phyloP scores from a whole-genome alignment of 345 rosid genomes.

The Citrus inodora region DNA sequence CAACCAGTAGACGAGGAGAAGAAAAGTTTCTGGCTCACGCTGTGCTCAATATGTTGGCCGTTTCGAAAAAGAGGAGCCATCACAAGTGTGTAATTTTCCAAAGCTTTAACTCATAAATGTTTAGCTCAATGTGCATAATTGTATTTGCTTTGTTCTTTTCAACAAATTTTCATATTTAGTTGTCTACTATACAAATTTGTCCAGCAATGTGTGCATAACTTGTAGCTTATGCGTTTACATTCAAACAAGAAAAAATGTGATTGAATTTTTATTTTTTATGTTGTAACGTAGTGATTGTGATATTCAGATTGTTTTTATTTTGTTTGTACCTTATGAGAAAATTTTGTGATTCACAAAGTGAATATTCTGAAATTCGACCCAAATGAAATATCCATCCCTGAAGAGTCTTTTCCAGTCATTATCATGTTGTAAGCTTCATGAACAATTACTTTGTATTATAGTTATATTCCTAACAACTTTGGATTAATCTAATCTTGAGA shows the following conservation, averaged over 20 bases:
- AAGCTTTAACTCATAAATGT: neutral
- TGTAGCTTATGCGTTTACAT: neutral
- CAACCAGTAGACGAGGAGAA: slow-evolving; percentile 19
- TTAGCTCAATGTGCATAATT: neutral
- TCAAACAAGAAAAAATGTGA: slow-evolving; percentile 1
- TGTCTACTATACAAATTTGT: neutral
- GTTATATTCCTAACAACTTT: neutral
- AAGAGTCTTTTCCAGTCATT: no score
- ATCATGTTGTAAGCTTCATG: no score
- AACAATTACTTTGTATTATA: no score
- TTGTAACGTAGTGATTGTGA: no score
- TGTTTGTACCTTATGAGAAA: no score
- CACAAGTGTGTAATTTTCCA: neutral
- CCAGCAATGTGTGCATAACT: neutral
- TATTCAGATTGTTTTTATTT: no score
- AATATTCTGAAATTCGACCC: no score
- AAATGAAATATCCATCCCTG: no score
- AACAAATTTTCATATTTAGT: neutral
- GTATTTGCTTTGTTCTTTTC: slow-evolving; percentile 8
- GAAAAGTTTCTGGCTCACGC: slow-evolving; percentile 31
- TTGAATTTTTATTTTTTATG: neutral
- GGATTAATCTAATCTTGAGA: neutral
- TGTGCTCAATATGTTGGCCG: slow-evolving; percentile 24
- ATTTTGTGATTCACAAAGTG: no score
- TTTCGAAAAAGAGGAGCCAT: slow-evolving; percentile 4